Percentiles rank a stretch among this genome's conserved stretches.
phyloP scores from a whole-genome alignment of 805 yeast genomes.

The Lipomyces yamanashiensis region DNA sequence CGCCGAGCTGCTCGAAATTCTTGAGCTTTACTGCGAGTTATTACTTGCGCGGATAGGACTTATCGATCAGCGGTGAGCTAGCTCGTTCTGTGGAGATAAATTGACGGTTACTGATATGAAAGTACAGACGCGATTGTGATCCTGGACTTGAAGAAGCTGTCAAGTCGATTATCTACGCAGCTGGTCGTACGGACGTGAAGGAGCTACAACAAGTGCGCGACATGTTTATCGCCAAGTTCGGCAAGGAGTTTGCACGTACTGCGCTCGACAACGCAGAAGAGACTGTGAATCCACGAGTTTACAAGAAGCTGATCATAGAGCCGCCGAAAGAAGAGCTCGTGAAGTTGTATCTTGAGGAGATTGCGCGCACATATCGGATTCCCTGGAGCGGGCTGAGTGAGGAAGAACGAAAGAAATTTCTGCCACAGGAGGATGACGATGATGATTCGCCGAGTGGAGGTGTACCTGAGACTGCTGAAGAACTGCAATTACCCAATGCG shows the following conservation, averaged over 20 bases:
- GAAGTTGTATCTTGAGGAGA: conserved; percentile 71
- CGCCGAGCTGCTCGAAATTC: conserved; percentile 74
- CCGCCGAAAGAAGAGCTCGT: conserved; percentile 73
- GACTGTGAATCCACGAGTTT: conserved; percentile 70
- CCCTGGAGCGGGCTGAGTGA: conserved; percentile 63
- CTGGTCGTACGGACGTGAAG: conserved; percentile 75
- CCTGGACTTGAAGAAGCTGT: conserved; percentile 77
- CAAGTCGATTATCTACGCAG: conserved; percentile 66
- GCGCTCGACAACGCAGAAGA: conserved; percentile 58
- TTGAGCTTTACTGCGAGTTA: conserved; percentile 83
- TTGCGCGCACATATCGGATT: conserved; percentile 77
- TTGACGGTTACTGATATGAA: neutral
- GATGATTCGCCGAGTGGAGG: conserved; percentile 46
- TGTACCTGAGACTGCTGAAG: conserved; percentile 37
- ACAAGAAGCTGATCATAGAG: conserved; percentile 63
- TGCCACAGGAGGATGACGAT: conserved; percentile 42
- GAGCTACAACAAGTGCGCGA: conserved; percentile 69
- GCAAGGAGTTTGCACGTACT: conserved; percentile 63
- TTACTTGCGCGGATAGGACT: conserved; percentile 73
- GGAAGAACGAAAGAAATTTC: conserved; percentile 41
- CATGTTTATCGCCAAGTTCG: conserved; percentile 63
- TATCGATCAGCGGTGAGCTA: conserved; percentile 50
- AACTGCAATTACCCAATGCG: conserved; percentile 39
- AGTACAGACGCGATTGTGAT: conserved; percentile 48
- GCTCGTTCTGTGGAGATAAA: neutral